Base-by-base conservation (phyloP, 441 rosid species). In the Pelargonium citronellum region DNA sequence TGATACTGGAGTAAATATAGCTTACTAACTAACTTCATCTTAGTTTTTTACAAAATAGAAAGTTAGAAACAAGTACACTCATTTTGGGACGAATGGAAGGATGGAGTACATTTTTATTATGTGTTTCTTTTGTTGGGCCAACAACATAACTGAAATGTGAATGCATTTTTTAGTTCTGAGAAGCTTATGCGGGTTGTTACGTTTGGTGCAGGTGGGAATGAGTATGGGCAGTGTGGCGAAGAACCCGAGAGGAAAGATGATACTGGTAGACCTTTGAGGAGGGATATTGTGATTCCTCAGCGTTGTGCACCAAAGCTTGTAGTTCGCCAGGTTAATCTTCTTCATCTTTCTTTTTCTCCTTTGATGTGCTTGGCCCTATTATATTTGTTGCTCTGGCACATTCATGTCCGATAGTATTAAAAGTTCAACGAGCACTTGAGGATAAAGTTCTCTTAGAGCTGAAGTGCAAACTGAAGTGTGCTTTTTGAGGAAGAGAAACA, bases 181-280 rank as follows among this genome's bases (percentile, higher is more conserved):
- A 62, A 20, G 65, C 39, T 27, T 20, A 22, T 9, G 51, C 34
- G 3, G 30, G 39, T 67, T 69, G 64, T 11, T 77, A 68, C 79
- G 22, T 55, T 55, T 55, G 61, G 20, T 6, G 9, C 20, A 95
- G 99, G 98, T 67, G 99, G 99, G 49, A 95, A 91, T 73, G 99
- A 95, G 79, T 95, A 95, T 81, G 99, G 99, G 22, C 99, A 95
- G 74, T 95, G 99, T 76, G 98, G 99, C 69, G 98, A 95, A 84
- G 99, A 95, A 76, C 95, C 97, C 66, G 96, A 83, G 70, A 68
- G 85, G 66, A 95, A 95, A 79, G 97, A 91, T 76, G 99, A 88
- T 70, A 80, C 84, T 67, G 96, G 91, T 43, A 88, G 85, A 76
- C 89, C 86, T 73, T 79, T 95, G 79, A 87, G 91, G 74, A 90